Conservation (phyloP, 768 basidiomycete genomes). For the Termitomyces sp. region DNA sequence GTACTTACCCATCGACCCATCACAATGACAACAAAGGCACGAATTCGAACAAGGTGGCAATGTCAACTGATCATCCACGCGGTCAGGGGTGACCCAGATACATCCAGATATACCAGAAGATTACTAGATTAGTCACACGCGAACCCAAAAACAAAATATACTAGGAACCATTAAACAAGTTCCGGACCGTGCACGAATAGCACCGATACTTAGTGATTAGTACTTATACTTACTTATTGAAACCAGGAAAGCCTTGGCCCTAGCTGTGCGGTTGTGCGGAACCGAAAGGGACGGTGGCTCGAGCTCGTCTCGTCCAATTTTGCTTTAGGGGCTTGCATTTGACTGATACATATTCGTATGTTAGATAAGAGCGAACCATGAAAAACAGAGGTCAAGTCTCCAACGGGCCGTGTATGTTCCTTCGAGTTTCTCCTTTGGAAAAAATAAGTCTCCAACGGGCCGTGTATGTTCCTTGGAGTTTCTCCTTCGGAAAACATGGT, state of each 20-base stretch:
- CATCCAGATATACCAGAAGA: background rate
- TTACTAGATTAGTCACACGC: background rate
- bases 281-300: no score
- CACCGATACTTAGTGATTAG: background rate
- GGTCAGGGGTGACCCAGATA: background rate
- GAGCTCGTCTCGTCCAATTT: no score
- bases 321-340: no score
- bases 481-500: background rate
- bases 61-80: background rate
- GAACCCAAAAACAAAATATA: background rate
- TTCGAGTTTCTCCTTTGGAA: background rate
- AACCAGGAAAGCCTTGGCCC: background rate
- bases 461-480: no score
- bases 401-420: no score
- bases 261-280: no score
- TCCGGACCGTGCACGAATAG: background rate
- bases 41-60: background rate
- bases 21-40: no score
- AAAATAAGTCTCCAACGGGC: no score
- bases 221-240: background rate
- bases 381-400: no score
- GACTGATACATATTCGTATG: no score
- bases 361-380: no score
- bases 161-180: background rate
- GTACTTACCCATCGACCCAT: no score